These are phyloP conservation scores for Leishmania amazonensis DNA, from an alignment of 208 protist species.

Conservation along the genomic window DNA sequence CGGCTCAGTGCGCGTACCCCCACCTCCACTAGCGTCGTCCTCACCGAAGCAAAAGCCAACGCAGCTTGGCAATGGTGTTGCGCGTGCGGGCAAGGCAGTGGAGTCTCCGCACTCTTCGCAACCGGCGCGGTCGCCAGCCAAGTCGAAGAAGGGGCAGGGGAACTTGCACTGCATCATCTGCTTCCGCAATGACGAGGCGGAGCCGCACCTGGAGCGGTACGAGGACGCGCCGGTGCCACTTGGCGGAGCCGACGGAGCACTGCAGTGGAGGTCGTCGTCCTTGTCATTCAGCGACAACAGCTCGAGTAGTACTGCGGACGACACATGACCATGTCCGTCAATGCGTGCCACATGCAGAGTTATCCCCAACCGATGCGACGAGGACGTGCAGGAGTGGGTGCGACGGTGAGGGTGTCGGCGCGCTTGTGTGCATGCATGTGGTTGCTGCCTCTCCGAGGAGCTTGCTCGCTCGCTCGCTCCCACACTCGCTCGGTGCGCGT, in stretches of 20 bases:
- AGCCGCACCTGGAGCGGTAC: conserved; percentile 62
- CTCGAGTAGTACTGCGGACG: conserved; percentile 22
- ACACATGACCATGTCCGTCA: background rate
- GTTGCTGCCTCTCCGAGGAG: background rate
- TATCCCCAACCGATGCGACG: background rate
- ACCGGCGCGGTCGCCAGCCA: background rate
- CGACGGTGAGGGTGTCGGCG: background rate
- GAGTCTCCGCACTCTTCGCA: background rate
- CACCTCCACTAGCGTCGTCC: background rate
- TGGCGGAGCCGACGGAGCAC: too few species aligned
- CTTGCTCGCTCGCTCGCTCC: background rate
- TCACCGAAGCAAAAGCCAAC: background rate
- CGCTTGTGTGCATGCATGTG: background rate
- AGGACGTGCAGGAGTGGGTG: background rate
- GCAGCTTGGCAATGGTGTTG: background rate
- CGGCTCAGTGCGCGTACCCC: background rate
- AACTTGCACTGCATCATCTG: conserved; percentile 90
- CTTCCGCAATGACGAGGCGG: conserved; percentile 80
- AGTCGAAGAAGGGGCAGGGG: conserved; percentile 36
- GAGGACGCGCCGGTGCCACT: conserved; percentile 28
- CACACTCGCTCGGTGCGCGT: background rate
- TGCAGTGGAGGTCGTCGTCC: background rate
- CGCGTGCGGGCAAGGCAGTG: background rate
- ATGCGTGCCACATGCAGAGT: background rate
- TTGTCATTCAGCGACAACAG: conserved; percentile 12